Conservation (phyloP, 345 rosid genomes). For the Kandelia obovata region DNA sequence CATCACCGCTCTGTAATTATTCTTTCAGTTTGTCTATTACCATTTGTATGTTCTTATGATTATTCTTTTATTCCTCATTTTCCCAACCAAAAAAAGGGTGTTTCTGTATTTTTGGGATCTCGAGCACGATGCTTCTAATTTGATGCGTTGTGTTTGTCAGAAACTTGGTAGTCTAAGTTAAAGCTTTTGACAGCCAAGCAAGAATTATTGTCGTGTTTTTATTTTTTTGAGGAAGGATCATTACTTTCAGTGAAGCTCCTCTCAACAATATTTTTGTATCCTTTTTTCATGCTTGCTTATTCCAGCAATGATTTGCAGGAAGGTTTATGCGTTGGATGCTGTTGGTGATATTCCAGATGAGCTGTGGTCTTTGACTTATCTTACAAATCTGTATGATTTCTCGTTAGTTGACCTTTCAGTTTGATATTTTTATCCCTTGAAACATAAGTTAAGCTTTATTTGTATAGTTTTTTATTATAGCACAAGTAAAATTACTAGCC, state of each 20-base stretch:
- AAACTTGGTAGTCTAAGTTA: too few relatives aligned
- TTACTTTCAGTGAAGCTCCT: not conserved
- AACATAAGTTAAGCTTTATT: not conserved
- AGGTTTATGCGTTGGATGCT: slow-evolving; percentile 32
- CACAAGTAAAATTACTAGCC: not conserved
- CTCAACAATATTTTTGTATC: not conserved
- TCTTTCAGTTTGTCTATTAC: not conserved
- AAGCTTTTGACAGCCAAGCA: too few relatives aligned
- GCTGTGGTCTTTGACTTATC: slow-evolving; percentile 45
- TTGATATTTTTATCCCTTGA: not conserved
- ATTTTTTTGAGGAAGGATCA: not conserved
- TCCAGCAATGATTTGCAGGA: slow-evolving; percentile 25
- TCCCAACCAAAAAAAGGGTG: too few relatives aligned
- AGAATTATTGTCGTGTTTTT: too few relatives aligned
- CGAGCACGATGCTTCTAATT: too few relatives aligned
- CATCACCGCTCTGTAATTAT: slow-evolving; percentile 28
- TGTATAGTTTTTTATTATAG: not conserved
- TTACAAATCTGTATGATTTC: slow-evolving; percentile 40
- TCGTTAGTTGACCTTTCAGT: not conserved
- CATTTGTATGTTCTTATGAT: too few relatives aligned
- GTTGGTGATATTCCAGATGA: slow-evolving; percentile 47
- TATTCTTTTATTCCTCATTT: too few relatives aligned
- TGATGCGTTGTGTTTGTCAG: too few relatives aligned
- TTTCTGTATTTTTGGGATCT: too few relatives aligned
- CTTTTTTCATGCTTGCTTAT: not conserved